Evolutionary conservation across 495 filamentous ascomycete genomes (phyloP).

Genomic region (Xylaria cubensis): DNA sequence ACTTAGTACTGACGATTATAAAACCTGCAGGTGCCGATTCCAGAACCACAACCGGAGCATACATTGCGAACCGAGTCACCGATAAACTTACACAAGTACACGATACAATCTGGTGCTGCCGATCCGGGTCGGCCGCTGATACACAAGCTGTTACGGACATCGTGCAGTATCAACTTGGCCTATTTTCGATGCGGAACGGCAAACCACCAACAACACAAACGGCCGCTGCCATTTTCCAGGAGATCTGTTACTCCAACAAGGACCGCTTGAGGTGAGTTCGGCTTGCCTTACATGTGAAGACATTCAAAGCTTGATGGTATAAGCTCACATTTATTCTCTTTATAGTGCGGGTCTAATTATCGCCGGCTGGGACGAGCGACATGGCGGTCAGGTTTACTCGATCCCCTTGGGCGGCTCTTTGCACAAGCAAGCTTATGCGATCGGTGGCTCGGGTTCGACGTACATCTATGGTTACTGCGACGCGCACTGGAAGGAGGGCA

Average conservation of each 20-base stretch:
- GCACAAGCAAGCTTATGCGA: slow-evolving; percentile 95
- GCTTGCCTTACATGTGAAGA: neutral
- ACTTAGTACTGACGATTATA: slow-evolving; percentile 30
- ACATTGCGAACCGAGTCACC: slow-evolving; percentile 98
- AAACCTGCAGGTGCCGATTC: slow-evolving; percentile 76
- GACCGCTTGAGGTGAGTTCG: slow-evolving; percentile 74
- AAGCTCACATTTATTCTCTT: slow-evolving; percentile 36
- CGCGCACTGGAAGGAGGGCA: slow-evolving; percentile 92
- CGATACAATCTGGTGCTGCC: slow-evolving; percentile 99
- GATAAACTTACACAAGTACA: slow-evolving; percentile 98
- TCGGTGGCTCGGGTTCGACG: slow-evolving; percentile 95
- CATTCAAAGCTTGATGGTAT: neutral
- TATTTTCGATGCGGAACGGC: slow-evolving; percentile 87
- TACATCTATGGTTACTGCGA: slow-evolving; percentile 99
- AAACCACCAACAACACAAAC: slow-evolving; percentile 91
- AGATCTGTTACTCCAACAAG: slow-evolving; percentile 97
- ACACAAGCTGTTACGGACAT: slow-evolving; percentile 98
- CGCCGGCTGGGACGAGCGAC: slow-evolving; percentile 90
- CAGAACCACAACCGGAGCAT: slow-evolving; percentile 96
- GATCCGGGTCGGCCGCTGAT: slow-evolving; percentile 94
- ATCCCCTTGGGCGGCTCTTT: slow-evolving; percentile 96
- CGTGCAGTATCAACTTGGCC: slow-evolving; percentile 91
- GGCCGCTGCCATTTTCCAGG: slow-evolving; percentile 93
- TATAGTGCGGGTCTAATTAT: slow-evolving; percentile 94
- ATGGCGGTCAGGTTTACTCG: slow-evolving; percentile 95